Base-by-base conservation (phyloP, 2,329 filamentous ascomycete genomes). In the Tolypocladium inflatum region DNA sequence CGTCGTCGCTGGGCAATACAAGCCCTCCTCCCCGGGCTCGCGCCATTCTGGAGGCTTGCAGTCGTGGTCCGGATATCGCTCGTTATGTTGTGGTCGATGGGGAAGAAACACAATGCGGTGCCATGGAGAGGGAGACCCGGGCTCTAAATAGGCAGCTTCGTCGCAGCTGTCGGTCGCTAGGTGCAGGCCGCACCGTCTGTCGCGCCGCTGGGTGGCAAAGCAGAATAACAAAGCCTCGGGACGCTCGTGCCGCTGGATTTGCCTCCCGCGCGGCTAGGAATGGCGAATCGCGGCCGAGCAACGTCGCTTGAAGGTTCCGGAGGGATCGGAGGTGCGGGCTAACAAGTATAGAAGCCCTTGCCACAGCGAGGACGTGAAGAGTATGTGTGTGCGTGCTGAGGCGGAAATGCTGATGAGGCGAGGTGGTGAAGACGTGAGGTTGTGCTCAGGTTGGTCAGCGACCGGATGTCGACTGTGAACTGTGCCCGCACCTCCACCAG, bases 1-100 rank as follows among this genome's bases (percentile, higher is more conserved):
- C 71, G 60, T 74, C 72, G 37, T 68, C 67, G 55, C 63, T 62
- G n/a, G 30, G 43, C 2, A 59, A 42, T 26, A 58, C 55, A 54
- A 63, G 54, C 52, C 42, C 58, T 54, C 55, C 57, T 43, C 59
- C 60, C 51, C 57, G 58, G 56, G 57, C 55, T 53, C 52, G 57
- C 33, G 61, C 57, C 63, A 65, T 66, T 26, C 42, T 58, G 53
- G 45, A 53, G n/a, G 17, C 30, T 30, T 9, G 26, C 48, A 15
- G 30, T n/a, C 30, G 30, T n/a, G 11, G 26, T 21, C 30, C 48
- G 5, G 19, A 19, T 33, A 7, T n/a, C 19, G 30, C 48, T 35
- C 19, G 10, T 52, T 35, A 52, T 35, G 48, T 52, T 3, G 48
- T 52, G 10, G 30, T 52, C 19, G 48, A 21, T 37, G 30, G 33